Evolutionary conservation across 176 grass and related monocot genomes (phyloP), one percentile per base, ranked within the genome.

Genomic region (Oryza meridionalis): DNA sequence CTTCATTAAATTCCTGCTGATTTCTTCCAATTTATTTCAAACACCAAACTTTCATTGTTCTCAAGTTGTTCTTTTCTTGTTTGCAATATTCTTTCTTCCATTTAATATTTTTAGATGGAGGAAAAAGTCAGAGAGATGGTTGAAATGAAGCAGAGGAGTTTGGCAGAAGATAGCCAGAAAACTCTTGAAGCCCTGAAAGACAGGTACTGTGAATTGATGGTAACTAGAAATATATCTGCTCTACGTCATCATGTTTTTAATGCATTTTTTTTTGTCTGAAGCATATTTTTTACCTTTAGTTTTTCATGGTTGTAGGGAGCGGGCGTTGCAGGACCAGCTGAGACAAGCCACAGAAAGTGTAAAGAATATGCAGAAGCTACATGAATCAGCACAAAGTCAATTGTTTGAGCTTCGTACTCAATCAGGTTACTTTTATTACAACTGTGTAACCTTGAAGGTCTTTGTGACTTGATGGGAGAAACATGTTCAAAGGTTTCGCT

Each of bases 61-160:
- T 69, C 42, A 32, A 65, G 22, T 37, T 51, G 13, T 49, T 11
- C 29, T 11, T 32, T 27, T 15, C 26, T 42, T 65, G n/a, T 78
- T 50, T 61, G 13, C 70, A 79, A 86, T 84, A 38, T 6, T 5
- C 5, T 1, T 78, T 72, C 2, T 45, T 45, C 68, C 77, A 21
- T 76, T 69, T 69, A 51, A 72, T 80, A 69, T 76, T 66, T 77
- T 76, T 92, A 98, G 96, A 98, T 98, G 96, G 96, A 98, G 81
- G 96, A 98, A 84, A 98, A 98, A 85, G 96, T 99, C 11, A 99
- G 91, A 74, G 96, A 99, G 81, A 92, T 99, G 89, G 96, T 99
- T 84, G 96, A 99, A 94, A 99, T 99, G 85, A 99, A 99, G 79
- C 96, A 99, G 69, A 93, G 93, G 42, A 99, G 96, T 84, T 85